Evolutionary conservation across 305 asterid genomes (phyloP).

Genomic region (Fraxinus angustifolia): DNA sequence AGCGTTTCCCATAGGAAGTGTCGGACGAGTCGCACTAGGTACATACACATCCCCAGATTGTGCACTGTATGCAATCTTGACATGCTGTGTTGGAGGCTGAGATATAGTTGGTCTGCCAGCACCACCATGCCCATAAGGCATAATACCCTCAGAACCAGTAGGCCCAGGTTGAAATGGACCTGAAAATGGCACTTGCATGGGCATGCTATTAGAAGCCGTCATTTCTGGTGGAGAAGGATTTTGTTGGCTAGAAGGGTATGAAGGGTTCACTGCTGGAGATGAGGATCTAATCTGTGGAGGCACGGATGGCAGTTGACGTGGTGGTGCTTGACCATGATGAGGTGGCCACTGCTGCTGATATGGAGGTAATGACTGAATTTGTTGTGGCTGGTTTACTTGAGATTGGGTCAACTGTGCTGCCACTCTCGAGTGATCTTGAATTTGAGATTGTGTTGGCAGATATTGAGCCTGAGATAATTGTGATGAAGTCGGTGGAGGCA

Average conservation of each 20-base stretch:
- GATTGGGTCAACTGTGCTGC: slow-evolving; percentile 49
- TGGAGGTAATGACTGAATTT: slow-evolving; percentile 47
- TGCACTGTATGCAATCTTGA: slow-evolving; percentile 45
- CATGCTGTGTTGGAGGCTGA: slow-evolving; percentile 50
- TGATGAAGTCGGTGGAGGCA: slow-evolving; percentile 32
- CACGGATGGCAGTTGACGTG: slow-evolving; percentile 44
- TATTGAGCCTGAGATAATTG: slow-evolving; percentile 56
- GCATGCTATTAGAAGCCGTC: slow-evolving; percentile 51
- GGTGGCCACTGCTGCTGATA: slow-evolving; percentile 67
- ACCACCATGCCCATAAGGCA: slow-evolving; percentile 53
- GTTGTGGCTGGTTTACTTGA: slow-evolving; percentile 46
- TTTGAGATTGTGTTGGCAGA: slow-evolving; percentile 47
- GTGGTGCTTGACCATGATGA: slow-evolving; percentile 39
- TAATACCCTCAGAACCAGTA: slow-evolving; percentile 41
- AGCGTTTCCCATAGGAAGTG: slow-evolving; percentile 53
- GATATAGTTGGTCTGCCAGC: slow-evolving; percentile 49
- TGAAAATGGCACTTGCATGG: slow-evolving; percentile 51
- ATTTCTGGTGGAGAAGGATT: slow-evolving; percentile 51
- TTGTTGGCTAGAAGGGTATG: slow-evolving; percentile 51
- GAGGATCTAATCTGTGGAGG: slow-evolving; percentile 65
- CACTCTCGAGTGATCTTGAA: slow-evolving; percentile 60
- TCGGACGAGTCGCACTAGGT: slow-evolving; percentile 40
- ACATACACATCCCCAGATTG: slow-evolving; percentile 60
- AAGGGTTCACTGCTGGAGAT: slow-evolving; percentile 52
- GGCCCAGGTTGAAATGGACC: slow-evolving; percentile 49